Conservation (phyloP, 305 asterid genomes). For the Fraxinus dipetala region DNA sequence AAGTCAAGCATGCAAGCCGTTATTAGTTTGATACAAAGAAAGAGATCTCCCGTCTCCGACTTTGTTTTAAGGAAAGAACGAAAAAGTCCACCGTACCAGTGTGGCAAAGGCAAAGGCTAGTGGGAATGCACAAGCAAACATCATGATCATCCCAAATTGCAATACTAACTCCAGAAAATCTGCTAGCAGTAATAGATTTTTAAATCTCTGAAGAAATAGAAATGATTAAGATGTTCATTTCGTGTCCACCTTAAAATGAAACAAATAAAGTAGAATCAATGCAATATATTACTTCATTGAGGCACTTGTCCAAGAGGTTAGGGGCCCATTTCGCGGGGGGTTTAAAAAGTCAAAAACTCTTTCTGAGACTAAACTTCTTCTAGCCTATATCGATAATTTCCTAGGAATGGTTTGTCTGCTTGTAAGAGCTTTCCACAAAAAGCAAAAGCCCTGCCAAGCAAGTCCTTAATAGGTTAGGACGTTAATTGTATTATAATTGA, state of each 20-base stretch:
- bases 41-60: not conserved
- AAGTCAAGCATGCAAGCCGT: constrained; percentile 1
- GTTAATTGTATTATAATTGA: not conserved
- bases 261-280: not conserved
- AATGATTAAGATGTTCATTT: not conserved
- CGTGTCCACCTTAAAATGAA: not conserved
- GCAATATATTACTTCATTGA: not conserved
- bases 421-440: not conserved
- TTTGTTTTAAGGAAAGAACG: not conserved
- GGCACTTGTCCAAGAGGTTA: not conserved
- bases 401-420: not conserved
- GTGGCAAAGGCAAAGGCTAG: constrained; percentile 84
- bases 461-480: not conserved
- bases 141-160: constrained; percentile 96
- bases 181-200: constrained; percentile 30
- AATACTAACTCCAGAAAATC: constrained; percentile 87
- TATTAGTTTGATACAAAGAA: not conserved
- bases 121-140: constrained; percentile 99
- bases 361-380: not conserved
- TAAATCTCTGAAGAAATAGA: not conserved
- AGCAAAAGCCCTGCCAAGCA: not conserved
- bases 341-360: not conserved
- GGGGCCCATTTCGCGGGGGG: not conserved
- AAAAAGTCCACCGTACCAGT: constrained; percentile 47
- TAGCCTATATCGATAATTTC: not conserved